Evolutionary conservation across 768 basidiomycete genomes (phyloP), one percentile per base, ranked within the genome.

Genomic region (Melanogaster broomeanus): DNA sequence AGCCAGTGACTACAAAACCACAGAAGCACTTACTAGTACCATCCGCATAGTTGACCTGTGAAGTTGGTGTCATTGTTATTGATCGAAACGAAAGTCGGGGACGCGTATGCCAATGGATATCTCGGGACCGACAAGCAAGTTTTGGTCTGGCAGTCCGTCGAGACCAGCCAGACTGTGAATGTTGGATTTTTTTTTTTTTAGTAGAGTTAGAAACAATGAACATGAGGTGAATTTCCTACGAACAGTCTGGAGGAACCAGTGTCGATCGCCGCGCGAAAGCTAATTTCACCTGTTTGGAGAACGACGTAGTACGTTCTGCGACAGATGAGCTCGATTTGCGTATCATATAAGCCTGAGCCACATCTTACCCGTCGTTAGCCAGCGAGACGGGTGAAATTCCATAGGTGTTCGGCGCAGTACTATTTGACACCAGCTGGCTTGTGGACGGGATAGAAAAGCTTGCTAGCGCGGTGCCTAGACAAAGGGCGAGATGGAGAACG

Each of bases 221-320:
- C n/a, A n/a, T n/a, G n/a, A n/a, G 31, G 30, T 25, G 35, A 39
- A 47, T 35, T 31, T 11, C n/a, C 1, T 27, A 62, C 64, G 40
- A 42, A 68, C 66, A 33, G 15, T 66, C 64, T n/a, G 16, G 62
- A 69, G 8, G 88, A 90, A 16, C 76, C 90, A 2, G 89, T 91
- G 63, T 92, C 90, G 39, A 91, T 70, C 0, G 81, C 82, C 18
- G 84, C 81, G 15, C 88, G 83, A 58, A 90, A 85, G 60, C 70
- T 80, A 49, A 88, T 79, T 49, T 73, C 71, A 28, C 88, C 90
- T 24, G 77, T 72, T 55, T 78, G 67, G 50, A 90, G 75, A 35
- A 87, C 66, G 18, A 79, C 70, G 58, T 79, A 90, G 61, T 89
- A 91, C 3, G 88, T 83, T 61, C 89, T 90, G 58, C 15, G 55